Percentiles rank a stretch among this genome's conserved stretches.
These are phyloP conservation scores for Leccinum broughii DNA, from an alignment of 768 basidiomycete species.

Conservation along the genomic window DNA sequence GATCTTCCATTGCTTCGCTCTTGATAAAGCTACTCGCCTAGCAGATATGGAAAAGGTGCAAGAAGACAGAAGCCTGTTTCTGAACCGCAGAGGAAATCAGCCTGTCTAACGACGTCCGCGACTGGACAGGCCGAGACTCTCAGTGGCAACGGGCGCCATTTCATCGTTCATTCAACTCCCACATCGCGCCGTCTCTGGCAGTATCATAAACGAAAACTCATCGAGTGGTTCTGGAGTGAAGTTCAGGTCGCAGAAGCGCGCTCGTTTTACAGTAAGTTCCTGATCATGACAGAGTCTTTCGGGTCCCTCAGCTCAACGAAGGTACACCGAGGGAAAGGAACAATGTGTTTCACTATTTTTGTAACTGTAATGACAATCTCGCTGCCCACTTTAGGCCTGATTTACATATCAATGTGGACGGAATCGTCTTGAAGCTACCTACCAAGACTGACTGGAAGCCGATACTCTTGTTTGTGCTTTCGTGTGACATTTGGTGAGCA, in stretches of 20 bases:
- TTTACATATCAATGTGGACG: too few relatives aligned
- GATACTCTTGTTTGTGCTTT: too few relatives aligned
- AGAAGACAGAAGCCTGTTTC: constrained; percentile 89
- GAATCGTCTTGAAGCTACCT: too few relatives aligned
- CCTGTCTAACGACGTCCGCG: constrained; percentile 77
- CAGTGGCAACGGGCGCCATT: constrained; percentile 77
- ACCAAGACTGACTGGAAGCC: too few relatives aligned
- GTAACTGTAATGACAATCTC: too few relatives aligned
- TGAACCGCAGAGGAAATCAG: constrained; percentile 94
- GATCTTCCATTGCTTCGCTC: not conserved
- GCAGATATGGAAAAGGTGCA: constrained; percentile 94
- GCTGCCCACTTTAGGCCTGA: too few relatives aligned
- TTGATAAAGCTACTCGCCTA: not conserved
- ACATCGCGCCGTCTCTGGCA: constrained; percentile 90
- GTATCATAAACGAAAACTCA: constrained; percentile 95
- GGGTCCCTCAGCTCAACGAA: too few relatives aligned
- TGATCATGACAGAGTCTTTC: constrained; percentile 86
- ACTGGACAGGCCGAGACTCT: constrained; percentile 75
- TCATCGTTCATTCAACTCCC: constrained; percentile 56
- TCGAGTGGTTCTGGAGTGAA: constrained; percentile 89
- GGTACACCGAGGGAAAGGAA: too few relatives aligned
- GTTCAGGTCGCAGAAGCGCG: constrained; percentile 90
- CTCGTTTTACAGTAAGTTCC: constrained; percentile 85
- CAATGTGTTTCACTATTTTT: too few relatives aligned
- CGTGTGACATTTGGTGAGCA: too few relatives aligned